phyloP scores from a whole-genome alignment of 2,329 filamentous ascomycete genomes.

The Ophiostoma angusticollis region DNA sequence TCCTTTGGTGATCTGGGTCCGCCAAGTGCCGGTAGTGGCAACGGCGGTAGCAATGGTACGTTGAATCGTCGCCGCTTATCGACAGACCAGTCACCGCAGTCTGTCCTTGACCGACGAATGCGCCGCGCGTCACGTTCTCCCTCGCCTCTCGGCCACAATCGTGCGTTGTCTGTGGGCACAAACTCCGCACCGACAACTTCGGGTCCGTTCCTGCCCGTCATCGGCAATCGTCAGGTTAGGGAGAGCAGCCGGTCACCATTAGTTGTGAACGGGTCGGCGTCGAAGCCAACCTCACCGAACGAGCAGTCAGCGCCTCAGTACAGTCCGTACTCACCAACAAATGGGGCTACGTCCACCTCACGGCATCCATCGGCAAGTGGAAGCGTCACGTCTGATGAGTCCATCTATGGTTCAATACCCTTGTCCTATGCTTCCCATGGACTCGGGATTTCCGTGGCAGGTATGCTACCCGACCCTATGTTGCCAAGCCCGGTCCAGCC shows the following conservation, averaged over 20 bases:
- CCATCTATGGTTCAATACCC: constrained; percentile 2
- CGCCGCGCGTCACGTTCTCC: constrained; percentile 42
- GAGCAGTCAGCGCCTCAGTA: constrained; percentile 5
- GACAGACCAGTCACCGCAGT: constrained; percentile 40
- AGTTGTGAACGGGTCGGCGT: constrained; percentile 23
- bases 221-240: constrained; percentile 18
- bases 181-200: constrained; percentile 28
- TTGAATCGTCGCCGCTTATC: constrained; percentile 31
- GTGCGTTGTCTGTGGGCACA: constrained; percentile 30
- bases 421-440: constrained; percentile 24
- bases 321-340: background rate
- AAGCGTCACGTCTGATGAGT: constrained; percentile 16
- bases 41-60: background rate
- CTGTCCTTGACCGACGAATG: constrained; percentile 40
- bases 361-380: constrained; percentile 20
- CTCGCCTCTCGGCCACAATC: constrained; percentile 39
- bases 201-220: constrained; percentile 22
- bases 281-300: constrained; percentile 15
- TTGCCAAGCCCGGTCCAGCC: constrained; percentile 2
- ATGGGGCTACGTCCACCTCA: constrained; percentile 13
- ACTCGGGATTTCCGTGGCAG: constrained; percentile 13
- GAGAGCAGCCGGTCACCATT: constrained; percentile 17
- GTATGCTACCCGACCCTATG: constrained; percentile 7
- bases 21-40: background rate
- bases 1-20: constrained; percentile 35